A percentile compares a stretch with the other conserved stretches of the same genome.
Evolutionary conservation across 1,284 basidiomycete genomes (phyloP).

Genomic region (Cutaneotrichosporon cavernicola): DNA sequence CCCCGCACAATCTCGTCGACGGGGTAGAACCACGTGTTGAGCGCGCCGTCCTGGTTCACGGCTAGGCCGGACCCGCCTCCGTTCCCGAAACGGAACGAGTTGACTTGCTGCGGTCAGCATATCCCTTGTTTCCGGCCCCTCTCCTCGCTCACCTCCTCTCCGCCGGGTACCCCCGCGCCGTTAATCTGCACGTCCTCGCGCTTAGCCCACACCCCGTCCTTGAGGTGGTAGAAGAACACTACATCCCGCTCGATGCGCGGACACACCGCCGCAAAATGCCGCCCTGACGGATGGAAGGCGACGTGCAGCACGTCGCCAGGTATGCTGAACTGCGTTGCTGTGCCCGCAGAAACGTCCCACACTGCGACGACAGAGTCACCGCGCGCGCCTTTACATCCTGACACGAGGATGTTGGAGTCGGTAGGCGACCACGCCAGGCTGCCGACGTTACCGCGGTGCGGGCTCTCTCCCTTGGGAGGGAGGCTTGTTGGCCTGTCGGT

Average conservation of each 20-base stretch:
- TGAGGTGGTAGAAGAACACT: conserved; percentile 41
- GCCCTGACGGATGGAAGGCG: conserved; percentile 43
- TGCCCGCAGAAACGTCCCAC: conserved; percentile 35
- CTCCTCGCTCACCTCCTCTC: conserved; percentile 39
- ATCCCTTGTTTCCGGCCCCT: not conserved
- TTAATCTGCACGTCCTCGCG: conserved; percentile 40
- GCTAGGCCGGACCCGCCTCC: conserved; percentile 39
- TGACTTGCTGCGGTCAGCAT: conserved; percentile 37
- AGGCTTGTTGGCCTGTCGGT: conserved; percentile 23
- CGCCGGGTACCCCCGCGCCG: conserved; percentile 32
- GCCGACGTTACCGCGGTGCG: conserved; percentile 43
- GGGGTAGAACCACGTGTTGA: conserved; percentile 46
- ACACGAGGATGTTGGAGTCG: conserved; percentile 39
- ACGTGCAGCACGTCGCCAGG: conserved; percentile 43
- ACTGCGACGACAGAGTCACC: conserved; percentile 34
- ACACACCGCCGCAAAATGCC: conserved; percentile 45
- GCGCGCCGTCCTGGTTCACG: conserved; percentile 46
- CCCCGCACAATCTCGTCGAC: conserved; percentile 20
- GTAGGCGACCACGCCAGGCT: conserved; percentile 45
- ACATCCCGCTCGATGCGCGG: conserved; percentile 35
- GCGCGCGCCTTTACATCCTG: conserved; percentile 38
- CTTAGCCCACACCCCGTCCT: conserved; percentile 36
- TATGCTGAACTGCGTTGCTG: conserved; percentile 31
- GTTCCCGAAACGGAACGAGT: conserved; percentile 41
- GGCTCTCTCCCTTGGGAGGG: conserved; percentile 32